Conservation (phyloP, 306 rosid species). For the Malus asiatica region DNA sequence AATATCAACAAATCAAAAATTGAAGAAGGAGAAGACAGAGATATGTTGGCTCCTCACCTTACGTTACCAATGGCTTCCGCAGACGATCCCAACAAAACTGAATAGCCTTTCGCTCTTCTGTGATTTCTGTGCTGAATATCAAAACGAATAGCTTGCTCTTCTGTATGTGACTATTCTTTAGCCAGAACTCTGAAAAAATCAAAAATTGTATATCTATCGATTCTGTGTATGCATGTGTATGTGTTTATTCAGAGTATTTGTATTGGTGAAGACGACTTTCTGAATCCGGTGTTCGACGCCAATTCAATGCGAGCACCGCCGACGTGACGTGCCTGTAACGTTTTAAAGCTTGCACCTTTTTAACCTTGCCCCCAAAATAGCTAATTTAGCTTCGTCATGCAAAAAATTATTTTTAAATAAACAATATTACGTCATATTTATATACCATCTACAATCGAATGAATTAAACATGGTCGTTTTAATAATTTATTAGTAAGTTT, state of each 20-base stretch:
- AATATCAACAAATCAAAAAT: not conserved
- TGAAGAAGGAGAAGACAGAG: not conserved
- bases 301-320: not conserved
- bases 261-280: not conserved
- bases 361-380: too few species aligned
- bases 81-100: not conserved
- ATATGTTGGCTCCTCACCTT: not conserved
- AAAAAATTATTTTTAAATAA: too few species aligned
- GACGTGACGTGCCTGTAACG: not conserved
- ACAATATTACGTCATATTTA: accelerated
- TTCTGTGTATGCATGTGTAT: not conserved
- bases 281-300: not conserved
- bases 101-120: not conserved
- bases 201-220: not conserved
- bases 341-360: not conserved
- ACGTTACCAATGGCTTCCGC: not conserved
- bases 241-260: not conserved
- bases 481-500: too few species aligned
- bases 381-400: accelerated
- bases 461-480: accelerated
- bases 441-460: accelerated
- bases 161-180: not conserved
- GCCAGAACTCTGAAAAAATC: not conserved
- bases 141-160: not conserved
- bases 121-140: not conserved